Evolutionary conservation across 306 rosid genomes (phyloP), one percentile per base, ranked within the genome.

Genomic region (Purshia tridentata): DNA sequence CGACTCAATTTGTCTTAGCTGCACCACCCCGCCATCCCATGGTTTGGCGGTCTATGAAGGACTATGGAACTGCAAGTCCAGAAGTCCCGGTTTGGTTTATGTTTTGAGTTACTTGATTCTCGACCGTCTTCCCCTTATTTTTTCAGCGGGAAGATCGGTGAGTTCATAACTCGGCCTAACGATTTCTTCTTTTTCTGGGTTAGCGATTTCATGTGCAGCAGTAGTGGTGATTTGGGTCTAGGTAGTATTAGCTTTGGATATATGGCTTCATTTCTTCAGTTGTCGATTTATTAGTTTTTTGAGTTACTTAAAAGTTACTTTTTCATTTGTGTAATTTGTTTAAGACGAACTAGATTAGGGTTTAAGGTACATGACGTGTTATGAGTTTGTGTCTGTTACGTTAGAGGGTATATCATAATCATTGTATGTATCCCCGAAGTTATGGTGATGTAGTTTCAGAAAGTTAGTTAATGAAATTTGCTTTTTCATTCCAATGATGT

Each of bases 41-140:
- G 37, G 48, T 11, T 64, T 52, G 56, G 4, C 44, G n/a, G 60
- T 50, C 29, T 12, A 55, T 8, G 56, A 56, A 8, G 44, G 50
- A 60, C 65, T 3, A 3, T 8, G 53, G 8, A 22, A 22, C 53
- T 71, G 75, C 66, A 20, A 53, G 35, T 29, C 35, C 60, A 40
- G 15, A 6, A 50, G 40, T 8, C 55, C 19, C 9, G 72, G 54
- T 42, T 48, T 15, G 35, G 82, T 67, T 40, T 62, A 50, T 66
- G 76, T 69, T 74, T 74, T 65, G 65, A 84, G 72, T 81, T 50
- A 6, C 35, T 14, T 11, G 63, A 69, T 45, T 23, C 69, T 75
- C 53, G 83, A 67, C 64, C 73, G 70, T 80, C 35, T 8, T 72
- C 66, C 81, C 76, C 87, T 76, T 81, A 85, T 82, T 80, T 89